These are phyloP conservation scores for Metschnikowia borealis DNA, from an alignment of 805 yeast genomes.

Conservation along the genomic window DNA sequence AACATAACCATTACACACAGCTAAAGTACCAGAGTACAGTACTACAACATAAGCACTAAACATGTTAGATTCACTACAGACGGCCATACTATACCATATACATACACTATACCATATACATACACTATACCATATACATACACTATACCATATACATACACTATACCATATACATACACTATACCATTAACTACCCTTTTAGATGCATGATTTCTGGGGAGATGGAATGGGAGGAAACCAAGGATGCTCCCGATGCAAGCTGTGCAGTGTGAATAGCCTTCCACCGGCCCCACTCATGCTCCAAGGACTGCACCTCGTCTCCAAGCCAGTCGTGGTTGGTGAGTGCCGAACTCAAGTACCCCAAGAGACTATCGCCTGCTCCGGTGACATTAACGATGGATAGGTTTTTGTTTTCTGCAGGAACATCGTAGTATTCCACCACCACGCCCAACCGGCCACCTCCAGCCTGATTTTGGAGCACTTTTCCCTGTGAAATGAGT, in stretches of 20 bases:
- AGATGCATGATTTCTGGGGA: slow-evolving; percentile 6
- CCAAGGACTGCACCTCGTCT: slow-evolving; percentile 22
- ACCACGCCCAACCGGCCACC: slow-evolving; percentile 43
- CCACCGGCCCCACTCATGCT: slow-evolving; percentile 37
- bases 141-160: too few species aligned
- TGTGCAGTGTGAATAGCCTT: slow-evolving; percentile 34
- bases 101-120: too few species aligned
- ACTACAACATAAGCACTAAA: too few species aligned
- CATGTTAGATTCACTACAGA: too few species aligned
- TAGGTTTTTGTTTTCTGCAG: slow-evolving; percentile 26
- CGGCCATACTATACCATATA: too few species aligned
- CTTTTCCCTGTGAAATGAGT: slow-evolving; percentile 20
- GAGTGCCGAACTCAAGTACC: slow-evolving; percentile 47
- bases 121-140: too few species aligned
- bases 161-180: too few species aligned
- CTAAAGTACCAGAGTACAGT: too few species aligned
- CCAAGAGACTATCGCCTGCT: slow-evolving; percentile 81
- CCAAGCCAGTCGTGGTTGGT: slow-evolving; percentile 26
- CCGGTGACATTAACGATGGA: slow-evolving; percentile 70
- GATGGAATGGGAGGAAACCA: slow-evolving; percentile 9
- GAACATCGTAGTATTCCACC: slow-evolving; percentile 57
- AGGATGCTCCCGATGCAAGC: slow-evolving; percentile 35
- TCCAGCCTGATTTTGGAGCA: too few species aligned
- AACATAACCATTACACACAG: too few species aligned
- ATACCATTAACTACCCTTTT: background rate